phyloP scores from a whole-genome alignment of 78 protist genomes.

The Tieghemostelium lacteum region DNA sequence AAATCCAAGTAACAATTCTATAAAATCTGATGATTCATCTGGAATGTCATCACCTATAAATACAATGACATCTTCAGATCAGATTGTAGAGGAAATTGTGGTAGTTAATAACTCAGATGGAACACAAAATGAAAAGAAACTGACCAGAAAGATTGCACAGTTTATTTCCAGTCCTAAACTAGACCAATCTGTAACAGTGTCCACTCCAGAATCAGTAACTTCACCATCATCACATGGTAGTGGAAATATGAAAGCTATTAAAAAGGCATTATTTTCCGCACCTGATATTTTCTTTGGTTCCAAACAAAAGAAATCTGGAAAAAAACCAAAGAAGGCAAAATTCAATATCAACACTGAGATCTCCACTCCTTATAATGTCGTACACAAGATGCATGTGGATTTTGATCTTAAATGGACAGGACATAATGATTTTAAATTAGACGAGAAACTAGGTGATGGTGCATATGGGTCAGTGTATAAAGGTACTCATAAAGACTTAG shows the following conservation, averaged over 20 bases:
- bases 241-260: neutral
- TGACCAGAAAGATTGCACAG: slow-evolving; percentile 30
- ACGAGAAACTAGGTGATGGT: slow-evolving; percentile 80
- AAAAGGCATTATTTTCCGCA: neutral
- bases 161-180: slow-evolving; percentile 28
- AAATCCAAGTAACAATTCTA: slow-evolving; percentile 48
- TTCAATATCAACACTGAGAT: slow-evolving; percentile 54
- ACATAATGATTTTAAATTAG: slow-evolving; percentile 66
- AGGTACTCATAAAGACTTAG: slow-evolving; percentile 80
- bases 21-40: slow-evolving; percentile 4
- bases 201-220: neutral
- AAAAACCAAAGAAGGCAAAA: slow-evolving; percentile 16
- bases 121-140: slow-evolving; percentile 6
- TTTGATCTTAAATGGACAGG: slow-evolving; percentile 84
- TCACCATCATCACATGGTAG: neutral
- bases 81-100: neutral
- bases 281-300: neutral
- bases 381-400: slow-evolving; percentile 86
- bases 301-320: slow-evolving; percentile 1
- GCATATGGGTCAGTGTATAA: slow-evolving; percentile 82
- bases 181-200: neutral
- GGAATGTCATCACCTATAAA: slow-evolving; percentile 6
- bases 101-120: neutral
- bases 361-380: slow-evolving; percentile 73
- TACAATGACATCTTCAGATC: neutral